Base-by-base conservation (phyloP, 345 rosid species). In the Populus simonii region DNA sequence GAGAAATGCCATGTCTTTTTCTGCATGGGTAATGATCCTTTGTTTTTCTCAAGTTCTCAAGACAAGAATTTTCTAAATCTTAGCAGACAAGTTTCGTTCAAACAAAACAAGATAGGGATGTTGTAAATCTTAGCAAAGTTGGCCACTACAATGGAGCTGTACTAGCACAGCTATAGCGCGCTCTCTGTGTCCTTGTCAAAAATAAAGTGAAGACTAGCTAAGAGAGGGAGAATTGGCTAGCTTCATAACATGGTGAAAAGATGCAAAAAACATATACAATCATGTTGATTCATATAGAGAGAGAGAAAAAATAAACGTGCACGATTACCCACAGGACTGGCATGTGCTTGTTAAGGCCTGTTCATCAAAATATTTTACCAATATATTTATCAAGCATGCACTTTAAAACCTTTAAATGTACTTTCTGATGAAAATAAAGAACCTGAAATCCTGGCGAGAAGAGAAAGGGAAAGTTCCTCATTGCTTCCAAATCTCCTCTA, bases 381-480 rank as follows among this genome's bases (percentile, higher is more conserved):
- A 23, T 27, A 51, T 35, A 45, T 45, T 43, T 41, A 23, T 25
- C 16, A 39, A 73, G 53, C 76, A 38, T 9, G 35, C 41, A 17
- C 59, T 38, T 41, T 57, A 12, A 74, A 74, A 36, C 69, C 22
- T 63, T 16, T 62, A 10, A 74, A 23, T 31, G 27, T 74, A 10
- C 29, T 62, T 45, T 31, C 65, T 51, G 18, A n/a, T 41, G 74
- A n/a, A 45, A 68, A 53, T 57, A 55, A 70, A 63, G 76, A 36
- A 81, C 84, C 84, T 81, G 84, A 77, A 81, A 81, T 74, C 84
- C 84, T 20, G 81, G 81, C 47, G n/a, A 22, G 74, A 63, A 61
- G 33, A 82, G 72, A 65, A 35, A 82, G 68, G 79, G 84, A 45
- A 82, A 82, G 68, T 70, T 39, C 81, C 65, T 78, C 47, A 78